Conservation (phyloP, 768 basidiomycete species). For the Amanita thiersii region DNA sequence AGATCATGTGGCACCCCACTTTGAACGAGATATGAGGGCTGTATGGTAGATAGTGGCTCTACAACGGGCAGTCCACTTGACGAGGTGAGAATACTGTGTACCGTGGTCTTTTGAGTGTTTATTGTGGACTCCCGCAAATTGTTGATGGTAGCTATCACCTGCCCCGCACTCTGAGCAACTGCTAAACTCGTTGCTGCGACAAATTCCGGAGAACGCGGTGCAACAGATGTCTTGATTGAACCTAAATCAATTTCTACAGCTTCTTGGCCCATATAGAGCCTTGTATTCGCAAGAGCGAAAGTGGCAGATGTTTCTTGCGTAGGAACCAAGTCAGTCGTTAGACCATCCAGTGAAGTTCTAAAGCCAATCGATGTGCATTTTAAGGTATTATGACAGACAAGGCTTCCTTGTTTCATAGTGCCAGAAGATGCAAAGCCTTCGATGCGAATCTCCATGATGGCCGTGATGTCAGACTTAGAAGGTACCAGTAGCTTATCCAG, state of each 20-base stretch:
- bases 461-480: constrained; percentile 23
- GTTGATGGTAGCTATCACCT: constrained; percentile 17
- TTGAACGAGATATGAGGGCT: constrained; percentile 79
- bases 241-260: constrained; percentile 12
- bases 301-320: constrained; percentile 20
- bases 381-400: constrained; percentile 16
- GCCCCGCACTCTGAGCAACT: constrained; percentile 16
- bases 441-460: constrained; percentile 17
- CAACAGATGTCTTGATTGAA: constrained; percentile 19
- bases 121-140: constrained; percentile 22
- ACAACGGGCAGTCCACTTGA: constrained; percentile 45
- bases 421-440: constrained; percentile 17
- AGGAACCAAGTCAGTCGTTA: constrained; percentile 16
- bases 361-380: constrained; percentile 16
- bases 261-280: constrained; percentile 4
- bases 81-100: constrained; percentile 40
- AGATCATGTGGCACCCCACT: constrained; percentile 58
- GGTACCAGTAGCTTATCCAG: constrained; percentile 13
- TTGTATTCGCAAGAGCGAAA: constrained; percentile 12
- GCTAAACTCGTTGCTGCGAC: constrained; percentile 24
- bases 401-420: constrained; percentile 11
- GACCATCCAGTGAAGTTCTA: constrained; percentile 24
- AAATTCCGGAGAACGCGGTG: constrained; percentile 36
- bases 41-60: constrained; percentile 76
- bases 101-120: constrained; percentile 26